Evolutionary conservation across 129 eudicot genomes (phyloP).

Genomic region (Cynara cardunculus): DNA sequence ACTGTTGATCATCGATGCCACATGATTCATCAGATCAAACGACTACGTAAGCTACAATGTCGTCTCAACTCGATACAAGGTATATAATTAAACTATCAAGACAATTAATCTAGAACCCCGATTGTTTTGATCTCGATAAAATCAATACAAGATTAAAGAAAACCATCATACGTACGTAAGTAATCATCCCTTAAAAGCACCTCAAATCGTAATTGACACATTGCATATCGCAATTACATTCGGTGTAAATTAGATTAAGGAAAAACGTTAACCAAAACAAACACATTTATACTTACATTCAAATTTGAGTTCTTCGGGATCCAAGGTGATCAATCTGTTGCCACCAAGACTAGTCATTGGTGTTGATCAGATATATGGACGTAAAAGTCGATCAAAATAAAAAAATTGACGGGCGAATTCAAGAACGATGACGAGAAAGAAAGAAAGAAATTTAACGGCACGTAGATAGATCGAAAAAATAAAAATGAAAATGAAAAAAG

Average conservation of each 20-base stretch:
- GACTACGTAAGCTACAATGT: background rate
- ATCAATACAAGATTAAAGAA: too few relatives aligned
- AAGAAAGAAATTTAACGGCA: background rate
- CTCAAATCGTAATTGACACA: too few relatives aligned
- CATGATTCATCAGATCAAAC: background rate
- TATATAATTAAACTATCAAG: too few relatives aligned
- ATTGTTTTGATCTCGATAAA: too few relatives aligned
- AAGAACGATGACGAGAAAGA: background rate
- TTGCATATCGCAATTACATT: too few relatives aligned
- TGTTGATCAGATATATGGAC: constrained; percentile 6
- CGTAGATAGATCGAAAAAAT: too few relatives aligned
- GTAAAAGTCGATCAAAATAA: background rate
- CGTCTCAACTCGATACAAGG: background rate
- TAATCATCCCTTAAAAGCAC: too few relatives aligned
- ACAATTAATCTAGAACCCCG: too few relatives aligned
- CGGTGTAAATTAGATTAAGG: background rate
- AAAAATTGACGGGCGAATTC: background rate
- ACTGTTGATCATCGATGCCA: constrained; percentile 30
- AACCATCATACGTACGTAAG: too few relatives aligned
- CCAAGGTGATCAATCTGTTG: constrained; percentile 53
- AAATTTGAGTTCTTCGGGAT: constrained; percentile 73
- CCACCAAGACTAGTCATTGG: constrained; percentile 39
- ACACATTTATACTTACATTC: constrained; percentile 36
- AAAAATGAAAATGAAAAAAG: background rate
- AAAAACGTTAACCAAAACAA: background rate